Base-by-base conservation (phyloP, 371 early-diverging fungal species). In the Capillidium heterosporum region DNA sequence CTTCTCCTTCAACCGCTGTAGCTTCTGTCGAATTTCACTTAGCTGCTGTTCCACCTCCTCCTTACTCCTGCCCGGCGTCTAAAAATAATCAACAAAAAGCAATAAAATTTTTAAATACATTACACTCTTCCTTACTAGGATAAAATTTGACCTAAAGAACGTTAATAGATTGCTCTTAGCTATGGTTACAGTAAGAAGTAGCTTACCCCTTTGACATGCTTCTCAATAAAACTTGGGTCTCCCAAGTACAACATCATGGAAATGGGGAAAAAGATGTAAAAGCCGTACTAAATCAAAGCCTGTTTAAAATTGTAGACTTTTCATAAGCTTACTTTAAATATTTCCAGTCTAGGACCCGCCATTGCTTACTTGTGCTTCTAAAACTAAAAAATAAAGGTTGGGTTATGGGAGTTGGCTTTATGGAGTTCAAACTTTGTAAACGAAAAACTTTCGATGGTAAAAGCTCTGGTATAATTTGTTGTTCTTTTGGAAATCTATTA, bases 221-320 rank as follows among this genome's bases (percentile, higher is more conserved):
- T 53, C 26, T 53, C 53, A 21, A 26, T 23, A 40, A 53, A 53
- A 17, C 26, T 15, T 23, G 31, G 32, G 21, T 53, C 53, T 24
- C 53, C 53, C 4, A 53, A 15, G 10, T 32, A 53, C 7, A 53
- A 8, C 53, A 53, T 53, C 53, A 53, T 53, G 10, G 32, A 29
- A 26, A 53, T 53, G 1, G 53, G 53, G 23, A 53, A 53, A 27
- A 53, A 53, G 2, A 53, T 32, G 23, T 53, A 53, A 21, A 53
- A 53, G 10, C 53, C 53, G 21, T 53, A 53, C 53, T 53, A 41
- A 28, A 13, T 19, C 17, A 27, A 27, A 13, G 4, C 7, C 11
- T 13, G 4, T 10, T n/a, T 49, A 7, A 27, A 13, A 28, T 49
- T 26, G 7, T 28, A 49, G 10, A 13, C 27, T 24, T 21, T 17